These are phyloP conservation scores for Chalciporus sphaerocephalus DNA, from an alignment of 768 basidiomycete species.

Conservation along the genomic window DNA sequence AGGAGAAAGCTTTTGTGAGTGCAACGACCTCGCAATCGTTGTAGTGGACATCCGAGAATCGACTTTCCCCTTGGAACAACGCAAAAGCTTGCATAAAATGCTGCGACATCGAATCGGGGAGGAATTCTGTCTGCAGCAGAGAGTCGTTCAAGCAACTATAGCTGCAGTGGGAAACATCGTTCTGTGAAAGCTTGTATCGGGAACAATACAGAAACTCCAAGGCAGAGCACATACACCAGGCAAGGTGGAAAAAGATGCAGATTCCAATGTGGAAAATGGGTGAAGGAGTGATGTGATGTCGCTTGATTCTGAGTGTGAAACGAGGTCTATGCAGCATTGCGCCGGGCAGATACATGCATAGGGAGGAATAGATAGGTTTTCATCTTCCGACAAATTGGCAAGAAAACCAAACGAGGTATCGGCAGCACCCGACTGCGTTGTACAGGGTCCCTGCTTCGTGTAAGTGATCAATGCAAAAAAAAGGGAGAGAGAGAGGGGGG, in stretches of 20 bases:
- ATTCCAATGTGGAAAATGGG: not conserved
- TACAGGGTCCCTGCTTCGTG: constrained; percentile 1
- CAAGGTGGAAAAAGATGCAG: constrained; percentile 5
- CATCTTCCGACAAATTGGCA: not conserved
- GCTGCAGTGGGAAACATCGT: constrained; percentile 11
- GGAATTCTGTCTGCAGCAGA: constrained; percentile 15
- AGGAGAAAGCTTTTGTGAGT: constrained; percentile 20
- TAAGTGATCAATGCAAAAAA: not conserved
- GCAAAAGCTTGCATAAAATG: constrained; percentile 20
- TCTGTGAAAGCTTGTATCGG: constrained; percentile 4
- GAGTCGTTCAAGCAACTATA: constrained; percentile 2
- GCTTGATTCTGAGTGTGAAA: not conserved
- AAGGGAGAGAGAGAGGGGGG: not conserved
- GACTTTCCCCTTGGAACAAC: constrained; percentile 15
- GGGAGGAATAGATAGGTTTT: not conserved
- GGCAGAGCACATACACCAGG: constrained; percentile 8
- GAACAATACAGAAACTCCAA: not conserved
- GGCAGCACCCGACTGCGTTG: not conserved
- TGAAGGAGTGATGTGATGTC: not conserved
- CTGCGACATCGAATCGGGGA: constrained; percentile 18
- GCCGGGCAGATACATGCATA: not conserved
- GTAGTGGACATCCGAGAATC: not conserved
- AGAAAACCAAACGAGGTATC: not conserved
- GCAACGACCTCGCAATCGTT: constrained; percentile 14
- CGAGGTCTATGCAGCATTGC: not conserved